Conservation (phyloP, 148 eudicot genomes). For the Rheum nobile region DNA sequence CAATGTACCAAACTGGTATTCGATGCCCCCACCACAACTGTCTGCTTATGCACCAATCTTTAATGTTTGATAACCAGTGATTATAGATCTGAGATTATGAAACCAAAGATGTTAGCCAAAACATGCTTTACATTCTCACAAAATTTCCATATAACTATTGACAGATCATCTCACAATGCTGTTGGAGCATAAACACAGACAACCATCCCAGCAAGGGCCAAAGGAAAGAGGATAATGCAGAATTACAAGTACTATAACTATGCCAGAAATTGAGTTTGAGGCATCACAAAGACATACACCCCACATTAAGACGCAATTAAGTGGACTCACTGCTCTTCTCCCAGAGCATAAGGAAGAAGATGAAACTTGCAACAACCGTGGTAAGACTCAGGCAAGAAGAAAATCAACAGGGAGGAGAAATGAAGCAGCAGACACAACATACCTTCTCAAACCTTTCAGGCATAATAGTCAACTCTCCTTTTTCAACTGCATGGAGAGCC, state of each 20-base stretch:
- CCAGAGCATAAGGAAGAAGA: not conserved
- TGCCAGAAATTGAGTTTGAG: not conserved
- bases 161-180: not conserved
- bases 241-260: not conserved
- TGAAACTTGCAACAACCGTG: not conserved
- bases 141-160: not conserved
- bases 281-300: not conserved
- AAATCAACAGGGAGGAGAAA: not conserved
- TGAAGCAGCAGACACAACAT: slow-evolving; percentile 6
- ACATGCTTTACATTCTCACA: not conserved
- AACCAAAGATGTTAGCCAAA: slow-evolving; percentile 15
- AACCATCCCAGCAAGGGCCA: not conserved
- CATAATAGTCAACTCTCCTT: slow-evolving; percentile 70
- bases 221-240: not conserved
- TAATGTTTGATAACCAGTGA: slow-evolving; percentile 93
- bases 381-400: not conserved
- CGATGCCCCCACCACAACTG: slow-evolving; percentile 99
- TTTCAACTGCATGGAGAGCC: slow-evolving; percentile 78
- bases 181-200: not conserved
- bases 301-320: not conserved
- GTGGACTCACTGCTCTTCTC: not conserved
- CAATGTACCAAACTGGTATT: slow-evolving; percentile 95
- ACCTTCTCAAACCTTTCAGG: slow-evolving; percentile 99
- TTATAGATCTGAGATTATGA: slow-evolving; percentile 59
- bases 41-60: slow-evolving; percentile 99